Base-by-base conservation (phyloP, 768 basidiomycete species). In the Pulveroboletus ravenelii region DNA sequence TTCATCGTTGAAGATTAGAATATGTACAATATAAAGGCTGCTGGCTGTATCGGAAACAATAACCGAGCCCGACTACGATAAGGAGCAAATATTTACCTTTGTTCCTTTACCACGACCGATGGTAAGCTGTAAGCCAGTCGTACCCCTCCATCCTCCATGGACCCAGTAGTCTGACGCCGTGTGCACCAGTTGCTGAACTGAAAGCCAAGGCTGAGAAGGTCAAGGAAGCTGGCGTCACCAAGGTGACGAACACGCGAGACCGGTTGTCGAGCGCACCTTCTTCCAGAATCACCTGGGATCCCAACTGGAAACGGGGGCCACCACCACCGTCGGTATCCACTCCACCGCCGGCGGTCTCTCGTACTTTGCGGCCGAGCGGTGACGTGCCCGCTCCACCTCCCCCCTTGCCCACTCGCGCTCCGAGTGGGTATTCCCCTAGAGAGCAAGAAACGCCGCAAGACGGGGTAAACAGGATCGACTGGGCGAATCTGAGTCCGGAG, bases 281-380 rank as follows among this genome's bases (percentile, higher is more conserved):
- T 60, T 78, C 77, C 50, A 80, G 80, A 49, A 78, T 80, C 8
- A 83, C 77, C 55, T 86, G 83, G 82, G 78, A 85, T 62, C 65
- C 82, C 17, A 65, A 66, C 52, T 80, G 76, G 58, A 78, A 77
- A 23, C 67, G 71, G n/a, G 69, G 75, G 6, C 74, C 81, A 2
- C 73, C 77, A 1, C 73, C 76, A 9, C 69, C 65, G 13, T 58
- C 70, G 20, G 25, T 27, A 27, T 6, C 25, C 25, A 27, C 25
- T 12, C 20, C 37, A 35, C 59, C 44, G 18, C 62, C 48, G 6
- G 44, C 13, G 25, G 50, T 31, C 20, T 54, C 34, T 47, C 62
- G 43, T n/a, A 49, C 10, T 23, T 62, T 43, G 37, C 60, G 45
- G 48, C 60, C 52, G 51, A 29, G 25, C 1, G 53, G 25, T 4